Evolutionary conservation across 1,284 basidiomycete species (phyloP).

Genomic region (Tilletiaria anomala): DNA sequence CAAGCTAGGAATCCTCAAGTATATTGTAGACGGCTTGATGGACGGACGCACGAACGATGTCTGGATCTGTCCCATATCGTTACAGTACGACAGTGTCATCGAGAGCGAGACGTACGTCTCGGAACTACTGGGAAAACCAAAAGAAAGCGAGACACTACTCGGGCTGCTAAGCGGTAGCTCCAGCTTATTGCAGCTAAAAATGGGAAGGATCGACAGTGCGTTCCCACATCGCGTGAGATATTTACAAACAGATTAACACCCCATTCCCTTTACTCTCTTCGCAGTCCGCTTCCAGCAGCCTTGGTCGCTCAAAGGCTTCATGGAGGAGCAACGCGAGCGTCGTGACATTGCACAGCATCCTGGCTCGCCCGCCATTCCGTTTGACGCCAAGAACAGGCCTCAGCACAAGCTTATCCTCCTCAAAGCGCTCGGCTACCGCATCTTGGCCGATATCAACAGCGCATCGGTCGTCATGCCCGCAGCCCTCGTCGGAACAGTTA

Average conservation of each 20-base stretch:
- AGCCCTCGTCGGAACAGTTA: conserved; percentile 38
- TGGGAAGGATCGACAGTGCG: conserved; percentile 41
- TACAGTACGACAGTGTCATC: conserved; percentile 42
- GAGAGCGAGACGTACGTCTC: conserved; percentile 40
- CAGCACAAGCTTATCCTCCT: conserved; percentile 31
- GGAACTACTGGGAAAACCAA: conserved; percentile 41
- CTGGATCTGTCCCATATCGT: conserved; percentile 39
- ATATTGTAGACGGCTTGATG: conserved; percentile 37
- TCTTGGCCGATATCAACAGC: conserved; percentile 40
- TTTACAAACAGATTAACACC: too few species aligned
- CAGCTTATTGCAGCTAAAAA: conserved; percentile 36
- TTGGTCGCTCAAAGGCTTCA: conserved; percentile 37
- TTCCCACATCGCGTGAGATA: too few species aligned
- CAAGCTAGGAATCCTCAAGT: conserved; percentile 41
- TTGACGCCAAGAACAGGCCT: conserved; percentile 16
- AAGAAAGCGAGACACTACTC: conserved; percentile 39
- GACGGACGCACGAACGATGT: conserved; percentile 36
- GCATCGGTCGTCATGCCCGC: conserved; percentile 41
- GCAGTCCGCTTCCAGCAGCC: conserved; percentile 41
- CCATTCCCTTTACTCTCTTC: too few species aligned
- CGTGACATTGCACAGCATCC: conserved; percentile 11
- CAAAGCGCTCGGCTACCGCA: conserved; percentile 38
- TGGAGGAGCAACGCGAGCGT: conserved; percentile 31
- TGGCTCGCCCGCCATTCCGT: conserved; percentile 9
- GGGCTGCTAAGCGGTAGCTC: conserved; percentile 36